Evolutionary conservation across 495 filamentous ascomycete species (phyloP), one percentile per base, ranked within the genome.

Genomic region (Collariella sp.): DNA sequence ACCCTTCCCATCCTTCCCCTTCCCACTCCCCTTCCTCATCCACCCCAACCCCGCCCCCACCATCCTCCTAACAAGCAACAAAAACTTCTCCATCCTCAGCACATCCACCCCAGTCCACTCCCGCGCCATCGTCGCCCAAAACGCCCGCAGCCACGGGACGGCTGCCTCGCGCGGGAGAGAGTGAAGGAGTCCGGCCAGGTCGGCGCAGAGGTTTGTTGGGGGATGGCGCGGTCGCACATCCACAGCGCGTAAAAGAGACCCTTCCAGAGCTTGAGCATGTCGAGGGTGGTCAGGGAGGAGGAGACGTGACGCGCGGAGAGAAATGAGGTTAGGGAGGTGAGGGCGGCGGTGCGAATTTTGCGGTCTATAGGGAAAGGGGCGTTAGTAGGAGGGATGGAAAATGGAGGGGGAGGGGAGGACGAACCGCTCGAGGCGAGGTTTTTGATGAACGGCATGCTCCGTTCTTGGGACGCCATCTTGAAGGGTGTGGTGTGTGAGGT

Each of bases 171-270:
- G 65, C 22, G 82, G 82, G 31, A 95, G 77, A 15, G 81, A 72
- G 47, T 77, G 73, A 36, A 90, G 70, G 46, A 96, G 83, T 29
- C 72, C 73, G 46, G 93, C 87, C 45, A 97, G 85, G 44, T 89
- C 82, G 51, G 73, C 70, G 62, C 84, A 83, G 45, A 97, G 85
- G 31, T 79, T 78, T 95, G 91, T 76, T 96, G 91, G 11, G 86
- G 82, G 54, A 84, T 74, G 18, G 89, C 85, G 46, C 87, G 87
- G 72, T 96, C 91, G 67, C 84, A 89, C 84, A 95, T 91, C 84
- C 88, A 96, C 68, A 96, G 82, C 71, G 89, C 93, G 79, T 86
- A 97, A 74, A 94, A 97, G 22, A 98, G 82, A 34, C 91, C 93
- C 70, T 95, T 96, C 89, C 91, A 96, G 56, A 98, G 78, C 72